These are phyloP conservation scores for Phytophthora sojae DNA, from an alignment of 352 stramenopile genomes.

Conservation along the genomic window DNA sequence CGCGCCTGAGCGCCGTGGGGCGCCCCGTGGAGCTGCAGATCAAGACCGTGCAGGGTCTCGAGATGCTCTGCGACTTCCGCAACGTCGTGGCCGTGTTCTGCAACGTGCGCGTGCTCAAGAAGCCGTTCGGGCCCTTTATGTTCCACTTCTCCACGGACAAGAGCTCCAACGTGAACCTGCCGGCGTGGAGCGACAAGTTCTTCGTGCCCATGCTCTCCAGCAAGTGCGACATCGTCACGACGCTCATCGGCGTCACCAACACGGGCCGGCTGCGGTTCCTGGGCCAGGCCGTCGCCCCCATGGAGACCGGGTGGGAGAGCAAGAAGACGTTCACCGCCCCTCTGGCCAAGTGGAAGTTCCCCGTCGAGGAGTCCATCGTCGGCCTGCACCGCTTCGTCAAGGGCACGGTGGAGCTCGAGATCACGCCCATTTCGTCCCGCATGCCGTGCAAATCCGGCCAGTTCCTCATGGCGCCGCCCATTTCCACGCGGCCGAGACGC, in stretches of 20 bases:
- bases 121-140: conserved; percentile 88
- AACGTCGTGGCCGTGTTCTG: conserved; percentile 74
- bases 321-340: conserved; percentile 44
- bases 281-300: conserved; percentile 63
- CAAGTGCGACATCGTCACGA: conserved; percentile 83
- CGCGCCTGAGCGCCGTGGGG: conserved; percentile 59
- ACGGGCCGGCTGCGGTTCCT: conserved; percentile 67
- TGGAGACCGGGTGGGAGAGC: conserved; percentile 76
- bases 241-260: conserved; percentile 71
- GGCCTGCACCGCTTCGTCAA: conserved; percentile 74
- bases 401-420: conserved; percentile 63
- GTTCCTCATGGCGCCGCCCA: conserved; percentile 69
- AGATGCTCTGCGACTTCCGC: conserved; percentile 83
- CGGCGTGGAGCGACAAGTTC: conserved; percentile 69
- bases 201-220: conserved; percentile 86
- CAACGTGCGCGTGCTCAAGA: conserved; percentile 87
- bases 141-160: conserved; percentile 81
- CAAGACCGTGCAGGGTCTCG: conserved; percentile 49
- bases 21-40: conserved; percentile 72
- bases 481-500: conserved; percentile 45
- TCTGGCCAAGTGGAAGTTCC: conserved; percentile 84
- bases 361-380: conserved; percentile 71
- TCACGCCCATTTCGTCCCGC: conserved; percentile 64
- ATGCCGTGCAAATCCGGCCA: conserved; percentile 79
- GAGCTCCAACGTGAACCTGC: conserved; percentile 63